A percentile compares a stretch with the other conserved stretches of the same genome.
phyloP scores from a whole-genome alignment of 163 green algal genomes.

The Chlamydomonas reinhardtii region DNA sequence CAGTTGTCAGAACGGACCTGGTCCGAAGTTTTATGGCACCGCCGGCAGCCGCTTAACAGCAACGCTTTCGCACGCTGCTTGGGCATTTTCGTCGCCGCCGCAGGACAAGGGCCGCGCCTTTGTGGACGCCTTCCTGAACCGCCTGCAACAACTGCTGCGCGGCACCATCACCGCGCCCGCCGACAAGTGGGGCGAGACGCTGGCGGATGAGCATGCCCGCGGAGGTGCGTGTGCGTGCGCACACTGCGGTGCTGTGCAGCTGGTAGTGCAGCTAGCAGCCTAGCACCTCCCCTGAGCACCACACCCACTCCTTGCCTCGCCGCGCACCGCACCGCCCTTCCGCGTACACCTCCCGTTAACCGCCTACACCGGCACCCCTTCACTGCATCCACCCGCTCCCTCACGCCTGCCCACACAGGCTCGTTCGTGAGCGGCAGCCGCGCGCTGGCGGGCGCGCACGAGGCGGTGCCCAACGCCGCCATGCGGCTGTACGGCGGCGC shows the following conservation, averaged over 20 bases:
- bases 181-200: conserved; percentile 95
- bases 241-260: too few relatives aligned
- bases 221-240: conserved; percentile 82
- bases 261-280: too few relatives aligned
- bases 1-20: too few relatives aligned
- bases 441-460: conserved; percentile 62
- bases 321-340: too few relatives aligned
- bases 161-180: conserved; percentile 88
- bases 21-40: too few relatives aligned
- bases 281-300: too few relatives aligned
- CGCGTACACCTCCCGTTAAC: neutral
- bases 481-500: conserved; percentile 97
- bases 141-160: conserved; percentile 88
- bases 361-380: too few relatives aligned
- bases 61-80: too few relatives aligned
- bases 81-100: conserved; percentile 1
- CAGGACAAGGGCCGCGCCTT: conserved; percentile 91
- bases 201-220: conserved; percentile 94
- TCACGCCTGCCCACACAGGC: conserved; percentile 46
- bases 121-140: conserved; percentile 89
- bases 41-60: too few relatives aligned
- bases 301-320: neutral
- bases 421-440: conserved; percentile 85
- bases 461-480: conserved; percentile 86
- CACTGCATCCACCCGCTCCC: too few relatives aligned